These are phyloP conservation scores for Leccinum subatratum DNA, from an alignment of 1,284 basidiomycete genomes.

Conservation along the genomic window DNA sequence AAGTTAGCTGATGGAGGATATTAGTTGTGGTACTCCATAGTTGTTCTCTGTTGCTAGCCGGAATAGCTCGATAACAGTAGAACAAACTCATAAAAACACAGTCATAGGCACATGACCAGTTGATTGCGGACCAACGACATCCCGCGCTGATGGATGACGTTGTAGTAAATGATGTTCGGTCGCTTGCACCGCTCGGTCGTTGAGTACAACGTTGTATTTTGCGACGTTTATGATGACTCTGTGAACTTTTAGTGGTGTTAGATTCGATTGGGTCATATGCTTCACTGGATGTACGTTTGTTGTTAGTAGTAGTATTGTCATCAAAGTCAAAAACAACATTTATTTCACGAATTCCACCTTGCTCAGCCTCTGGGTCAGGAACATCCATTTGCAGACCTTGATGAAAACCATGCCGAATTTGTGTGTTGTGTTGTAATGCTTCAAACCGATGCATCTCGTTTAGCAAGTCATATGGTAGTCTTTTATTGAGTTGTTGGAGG, in stretches of 20 bases:
- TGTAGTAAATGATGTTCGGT: not conserved
- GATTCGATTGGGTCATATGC: no score
- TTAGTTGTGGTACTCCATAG: not conserved
- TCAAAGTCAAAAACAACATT: not conserved
- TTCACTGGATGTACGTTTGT: no score
- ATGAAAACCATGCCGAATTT: not conserved
- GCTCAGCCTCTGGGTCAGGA: not conserved
- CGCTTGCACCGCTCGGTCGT: not conserved
- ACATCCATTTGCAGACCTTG: not conserved
- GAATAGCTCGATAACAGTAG: not conserved
- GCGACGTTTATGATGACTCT: no score
- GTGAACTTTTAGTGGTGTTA: no score
- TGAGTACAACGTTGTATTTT: no score
- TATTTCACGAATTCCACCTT: not conserved
- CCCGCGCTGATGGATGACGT: not conserved
- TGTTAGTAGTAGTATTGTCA: no score
- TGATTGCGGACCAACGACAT: not conserved
- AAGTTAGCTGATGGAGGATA: not conserved
- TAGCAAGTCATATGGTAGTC: not conserved
- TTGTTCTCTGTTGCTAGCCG: not conserved
- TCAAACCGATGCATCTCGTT: not conserved
- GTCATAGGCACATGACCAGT: conserved; percentile 1
- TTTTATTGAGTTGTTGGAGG: not conserved
- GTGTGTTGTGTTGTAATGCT: not conserved
- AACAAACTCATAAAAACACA: not conserved